Percentiles rank a stretch among this genome's conserved stretches.
phyloP scores from a whole-genome alignment of 495 filamentous ascomycete species.

The Aspergillus cristatus region DNA sequence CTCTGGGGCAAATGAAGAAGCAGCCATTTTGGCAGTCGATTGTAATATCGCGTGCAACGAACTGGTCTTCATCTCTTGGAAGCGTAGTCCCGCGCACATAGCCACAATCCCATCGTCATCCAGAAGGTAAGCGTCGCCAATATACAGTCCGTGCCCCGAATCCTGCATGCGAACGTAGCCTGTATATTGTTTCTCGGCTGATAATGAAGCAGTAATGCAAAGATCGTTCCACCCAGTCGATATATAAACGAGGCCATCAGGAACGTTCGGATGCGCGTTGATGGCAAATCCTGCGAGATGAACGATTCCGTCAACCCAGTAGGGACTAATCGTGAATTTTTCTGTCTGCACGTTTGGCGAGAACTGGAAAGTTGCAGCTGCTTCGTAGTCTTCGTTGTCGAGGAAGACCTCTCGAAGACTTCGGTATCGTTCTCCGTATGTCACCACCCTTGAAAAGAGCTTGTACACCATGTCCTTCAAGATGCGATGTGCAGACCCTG shows the following conservation, averaged over 20 bases:
- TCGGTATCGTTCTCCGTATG: slow-evolving; percentile 29
- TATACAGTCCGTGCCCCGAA: slow-evolving; percentile 16
- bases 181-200: slow-evolving; percentile 22
- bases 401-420: slow-evolving; percentile 31
- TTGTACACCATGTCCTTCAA: slow-evolving; percentile 26
- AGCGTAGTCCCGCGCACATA: slow-evolving; percentile 23
- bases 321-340: slow-evolving; percentile 14
- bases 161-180: slow-evolving; percentile 30
- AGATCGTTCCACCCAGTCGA: slow-evolving; percentile 26
- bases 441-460: slow-evolving; percentile 32
- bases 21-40: not conserved
- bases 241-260: slow-evolving; percentile 22
- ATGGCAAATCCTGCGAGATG: slow-evolving; percentile 35
- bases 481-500: slow-evolving; percentile 12
- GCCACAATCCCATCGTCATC: slow-evolving; percentile 25
- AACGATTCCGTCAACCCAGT: slow-evolving; percentile 34
- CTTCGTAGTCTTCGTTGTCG: slow-evolving; percentile 26
- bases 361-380: slow-evolving; percentile 16
- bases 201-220: slow-evolving; percentile 19
- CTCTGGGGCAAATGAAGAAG: slow-evolving; percentile 3
- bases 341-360: slow-evolving; percentile 18
- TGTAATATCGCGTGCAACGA: slow-evolving; percentile 28
- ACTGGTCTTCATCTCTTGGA: slow-evolving; percentile 21
- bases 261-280: slow-evolving; percentile 20
- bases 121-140: slow-evolving; percentile 33